phyloP scores from a whole-genome alignment of 257 asterid genomes.

The Prunella vulgaris region DNA sequence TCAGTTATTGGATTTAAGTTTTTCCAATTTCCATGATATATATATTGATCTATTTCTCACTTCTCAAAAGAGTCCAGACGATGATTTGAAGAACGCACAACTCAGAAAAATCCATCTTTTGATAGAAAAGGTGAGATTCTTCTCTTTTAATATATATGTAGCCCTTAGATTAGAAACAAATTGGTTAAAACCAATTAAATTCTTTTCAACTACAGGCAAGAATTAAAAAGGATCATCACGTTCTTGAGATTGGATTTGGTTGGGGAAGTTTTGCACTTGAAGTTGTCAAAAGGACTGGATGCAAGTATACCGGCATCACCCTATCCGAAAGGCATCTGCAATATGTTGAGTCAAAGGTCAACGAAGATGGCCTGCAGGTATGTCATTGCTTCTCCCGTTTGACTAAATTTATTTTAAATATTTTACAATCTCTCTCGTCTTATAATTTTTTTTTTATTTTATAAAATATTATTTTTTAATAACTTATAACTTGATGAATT shows the following conservation, averaged over 20 bases:
- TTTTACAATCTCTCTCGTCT: no score
- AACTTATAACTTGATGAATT: no score
- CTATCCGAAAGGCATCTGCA: slow-evolving; percentile 51
- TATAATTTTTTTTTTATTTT: no score
- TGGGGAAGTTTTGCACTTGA: slow-evolving; percentile 73
- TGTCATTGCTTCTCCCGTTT: neutral
- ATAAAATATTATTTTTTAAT: no score
- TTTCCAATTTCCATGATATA: no score
- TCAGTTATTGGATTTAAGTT: no score
- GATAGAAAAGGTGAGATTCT: slow-evolving; percentile 57
- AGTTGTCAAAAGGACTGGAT: slow-evolving; percentile 53
- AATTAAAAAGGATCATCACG: slow-evolving; percentile 47
- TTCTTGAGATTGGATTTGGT: slow-evolving; percentile 70
- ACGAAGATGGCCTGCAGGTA: slow-evolving; percentile 59
- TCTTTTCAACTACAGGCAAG: slow-evolving; percentile 37
- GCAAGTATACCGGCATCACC: slow-evolving; percentile 71
- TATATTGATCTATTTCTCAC: no score
- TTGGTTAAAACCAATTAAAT: neutral
- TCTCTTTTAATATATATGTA: neutral
- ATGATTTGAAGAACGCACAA: slow-evolving; percentile 63
- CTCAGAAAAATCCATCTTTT: slow-evolving; percentile 44
- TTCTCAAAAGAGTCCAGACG: no score
- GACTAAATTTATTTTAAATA: neutral
- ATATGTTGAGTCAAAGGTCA: slow-evolving; percentile 44
- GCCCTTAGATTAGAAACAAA: neutral